Evolutionary conservation across 1,284 basidiomycete species (phyloP).

Genomic region (Coriolopsis trogii): DNA sequence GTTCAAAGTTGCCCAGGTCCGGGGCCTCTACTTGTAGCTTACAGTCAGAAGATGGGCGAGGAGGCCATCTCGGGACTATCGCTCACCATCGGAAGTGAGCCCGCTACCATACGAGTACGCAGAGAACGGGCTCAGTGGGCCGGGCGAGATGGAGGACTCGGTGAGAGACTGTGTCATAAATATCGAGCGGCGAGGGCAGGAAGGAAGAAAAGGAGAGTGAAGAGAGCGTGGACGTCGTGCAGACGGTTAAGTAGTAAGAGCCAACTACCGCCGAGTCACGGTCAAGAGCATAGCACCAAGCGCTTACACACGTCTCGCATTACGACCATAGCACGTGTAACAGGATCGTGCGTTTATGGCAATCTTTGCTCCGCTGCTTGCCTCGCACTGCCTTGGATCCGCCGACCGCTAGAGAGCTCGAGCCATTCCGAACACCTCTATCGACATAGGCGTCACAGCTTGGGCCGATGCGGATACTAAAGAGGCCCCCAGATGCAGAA

Average conservation of each 20-base stretch:
- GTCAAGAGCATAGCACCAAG: constrained; percentile 17
- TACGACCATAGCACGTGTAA: constrained; percentile 16
- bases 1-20: constrained; percentile 74
- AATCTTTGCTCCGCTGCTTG: neutral
- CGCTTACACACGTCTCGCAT: constrained; percentile 8
- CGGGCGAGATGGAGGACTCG: constrained; percentile 44
- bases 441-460: too few species aligned
- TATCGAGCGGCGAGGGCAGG: constrained; percentile 25
- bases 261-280: constrained; percentile 20
- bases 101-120: constrained; percentile 54
- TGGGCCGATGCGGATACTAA: too few species aligned
- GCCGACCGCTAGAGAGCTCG: neutral
- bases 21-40: constrained; percentile 56
- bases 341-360: constrained; percentile 1
- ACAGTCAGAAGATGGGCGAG: constrained; percentile 9
- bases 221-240: constrained; percentile 21
- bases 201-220: constrained; percentile 20
- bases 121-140: constrained; percentile 56
- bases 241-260: constrained; percentile 13
- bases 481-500: too few species aligned
- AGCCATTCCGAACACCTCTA: neutral
- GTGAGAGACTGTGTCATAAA: constrained; percentile 40
- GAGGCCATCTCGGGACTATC: constrained; percentile 5
- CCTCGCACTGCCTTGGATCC: too few species aligned
- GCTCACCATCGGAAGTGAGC: constrained; percentile 68